These are phyloP conservation scores for Camellia japonica DNA, from an alignment of 148 eudicot genomes.

Conservation along the genomic window DNA sequence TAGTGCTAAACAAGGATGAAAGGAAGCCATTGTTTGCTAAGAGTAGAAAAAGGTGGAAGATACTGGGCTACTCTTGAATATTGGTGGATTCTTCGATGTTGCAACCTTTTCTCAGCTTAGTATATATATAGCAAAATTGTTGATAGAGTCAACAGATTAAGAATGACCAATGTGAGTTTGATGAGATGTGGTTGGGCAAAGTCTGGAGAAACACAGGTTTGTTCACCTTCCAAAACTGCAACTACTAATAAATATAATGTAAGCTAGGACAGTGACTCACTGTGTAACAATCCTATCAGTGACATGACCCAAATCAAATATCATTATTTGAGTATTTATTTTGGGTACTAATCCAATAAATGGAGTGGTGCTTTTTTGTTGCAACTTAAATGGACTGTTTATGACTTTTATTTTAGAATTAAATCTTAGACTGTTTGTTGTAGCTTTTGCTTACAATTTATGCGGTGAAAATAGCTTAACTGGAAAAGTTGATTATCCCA, in stretches of 20 bases:
- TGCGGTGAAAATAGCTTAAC: too few relatives aligned
- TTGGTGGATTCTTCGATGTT: background rate
- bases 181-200: constrained; percentile 8
- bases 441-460: too few relatives aligned
- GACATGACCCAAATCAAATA: background rate
- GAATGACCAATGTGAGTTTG: constrained; percentile 2
- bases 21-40: background rate
- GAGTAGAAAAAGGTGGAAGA: background rate
- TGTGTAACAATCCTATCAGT: background rate
- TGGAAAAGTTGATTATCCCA: too few relatives aligned
- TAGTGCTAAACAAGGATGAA: background rate
- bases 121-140: background rate
- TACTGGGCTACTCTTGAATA: background rate
- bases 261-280: too few relatives aligned
- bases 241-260: too few relatives aligned
- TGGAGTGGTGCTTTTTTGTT: too few relatives aligned
- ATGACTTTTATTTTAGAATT: too few relatives aligned
- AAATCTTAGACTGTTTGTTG: too few relatives aligned
- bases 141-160: background rate
- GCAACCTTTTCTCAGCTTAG: background rate
- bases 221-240: background rate
- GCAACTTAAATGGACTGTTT: too few relatives aligned
- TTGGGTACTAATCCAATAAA: too few relatives aligned
- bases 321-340: too few relatives aligned
- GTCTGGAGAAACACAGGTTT: background rate